phyloP scores from a whole-genome alignment of 768 basidiomycete genomes.

The Suillus paluster region DNA sequence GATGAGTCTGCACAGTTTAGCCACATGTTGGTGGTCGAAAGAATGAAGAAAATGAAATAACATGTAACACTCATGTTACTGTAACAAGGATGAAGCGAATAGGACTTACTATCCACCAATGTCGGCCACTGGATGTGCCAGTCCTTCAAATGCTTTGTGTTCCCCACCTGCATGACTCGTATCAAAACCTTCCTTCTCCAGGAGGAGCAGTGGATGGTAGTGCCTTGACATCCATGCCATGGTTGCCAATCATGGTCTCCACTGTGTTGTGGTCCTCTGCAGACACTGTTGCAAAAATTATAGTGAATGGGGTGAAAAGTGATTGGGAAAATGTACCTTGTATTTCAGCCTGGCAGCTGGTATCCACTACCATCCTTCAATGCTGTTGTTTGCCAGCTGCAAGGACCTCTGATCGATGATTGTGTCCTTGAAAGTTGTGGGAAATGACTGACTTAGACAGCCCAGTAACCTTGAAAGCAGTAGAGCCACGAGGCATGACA shows the following conservation, averaged over 20 bases:
- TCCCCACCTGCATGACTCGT: no score
- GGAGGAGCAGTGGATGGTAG: not conserved
- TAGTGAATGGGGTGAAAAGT: no score
- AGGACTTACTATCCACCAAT: no score
- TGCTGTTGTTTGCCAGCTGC: not conserved
- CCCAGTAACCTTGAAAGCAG: not conserved
- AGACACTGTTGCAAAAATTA: not conserved
- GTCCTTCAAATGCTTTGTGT: no score
- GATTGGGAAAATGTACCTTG: slow-evolving; percentile 1
- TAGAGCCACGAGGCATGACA: not conserved
- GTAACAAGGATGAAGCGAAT: no score
- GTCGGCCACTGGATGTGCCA: no score
- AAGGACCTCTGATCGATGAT: slow-evolving; percentile 1
- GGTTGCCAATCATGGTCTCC: not conserved
- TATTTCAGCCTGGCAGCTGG: not conserved
- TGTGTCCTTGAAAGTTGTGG: not conserved
- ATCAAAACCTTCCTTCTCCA: no score
- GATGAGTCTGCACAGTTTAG: no score
- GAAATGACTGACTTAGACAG: slow-evolving; percentile 1
- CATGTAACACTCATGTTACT: no score
- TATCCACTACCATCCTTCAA: not conserved
- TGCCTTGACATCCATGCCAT: not conserved
- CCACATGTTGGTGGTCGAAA: no score
- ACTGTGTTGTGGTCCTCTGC: not conserved
- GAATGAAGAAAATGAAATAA: no score